A percentile compares a stretch with the other conserved stretches of the same genome.
These are phyloP conservation scores for Penicillium sp. DNA, from an alignment of 2,329 filamentous ascomycete genomes.

Conservation along the genomic window DNA sequence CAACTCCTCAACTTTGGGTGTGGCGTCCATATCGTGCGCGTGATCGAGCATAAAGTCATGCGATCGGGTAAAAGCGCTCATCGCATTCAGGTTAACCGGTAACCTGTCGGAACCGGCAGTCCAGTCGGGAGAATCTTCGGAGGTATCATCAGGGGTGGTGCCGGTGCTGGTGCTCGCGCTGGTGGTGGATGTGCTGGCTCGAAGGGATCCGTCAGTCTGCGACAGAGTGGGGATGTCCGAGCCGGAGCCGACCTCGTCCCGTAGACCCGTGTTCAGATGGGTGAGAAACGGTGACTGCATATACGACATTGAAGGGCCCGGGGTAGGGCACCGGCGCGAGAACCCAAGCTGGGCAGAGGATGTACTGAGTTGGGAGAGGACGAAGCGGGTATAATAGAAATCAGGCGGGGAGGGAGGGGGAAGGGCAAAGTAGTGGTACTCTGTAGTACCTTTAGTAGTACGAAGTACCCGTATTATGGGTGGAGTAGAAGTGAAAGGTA, in stretches of 20 bases:
- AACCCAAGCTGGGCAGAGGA: slow-evolving; percentile 3
- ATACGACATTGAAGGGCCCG: slow-evolving; percentile 36
- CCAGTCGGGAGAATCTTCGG: slow-evolving; percentile 31
- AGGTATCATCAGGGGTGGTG: slow-evolving; percentile 32
- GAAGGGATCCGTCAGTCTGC: slow-evolving; percentile 28
- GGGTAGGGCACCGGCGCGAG: slow-evolving; percentile 4
- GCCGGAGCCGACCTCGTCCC: slow-evolving; percentile 19
- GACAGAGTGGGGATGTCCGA: slow-evolving; percentile 24
- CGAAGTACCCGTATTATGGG: neutral
- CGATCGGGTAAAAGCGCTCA: neutral
- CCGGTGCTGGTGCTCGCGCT: slow-evolving; percentile 31
- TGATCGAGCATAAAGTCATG: slow-evolving; percentile 1
- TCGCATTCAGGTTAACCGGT: slow-evolving; percentile 1
- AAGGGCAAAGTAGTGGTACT: neutral
- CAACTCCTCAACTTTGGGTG: slow-evolving; percentile 53
- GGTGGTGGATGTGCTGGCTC: slow-evolving; percentile 23
- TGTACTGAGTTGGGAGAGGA: neutral
- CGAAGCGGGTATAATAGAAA: slow-evolving; percentile 8
- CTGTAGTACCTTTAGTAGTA: too few species aligned
- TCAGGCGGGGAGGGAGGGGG: neutral
- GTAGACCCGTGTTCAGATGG: slow-evolving; percentile 21
- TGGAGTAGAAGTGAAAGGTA: slow-evolving; percentile 4
- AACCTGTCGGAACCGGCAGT: slow-evolving; percentile 21
- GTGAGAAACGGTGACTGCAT: slow-evolving; percentile 31
- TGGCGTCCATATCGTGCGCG: slow-evolving; percentile 31